phyloP scores from a whole-genome alignment of 768 basidiomycete genomes.

The Cystofilobasidium ferigula region DNA sequence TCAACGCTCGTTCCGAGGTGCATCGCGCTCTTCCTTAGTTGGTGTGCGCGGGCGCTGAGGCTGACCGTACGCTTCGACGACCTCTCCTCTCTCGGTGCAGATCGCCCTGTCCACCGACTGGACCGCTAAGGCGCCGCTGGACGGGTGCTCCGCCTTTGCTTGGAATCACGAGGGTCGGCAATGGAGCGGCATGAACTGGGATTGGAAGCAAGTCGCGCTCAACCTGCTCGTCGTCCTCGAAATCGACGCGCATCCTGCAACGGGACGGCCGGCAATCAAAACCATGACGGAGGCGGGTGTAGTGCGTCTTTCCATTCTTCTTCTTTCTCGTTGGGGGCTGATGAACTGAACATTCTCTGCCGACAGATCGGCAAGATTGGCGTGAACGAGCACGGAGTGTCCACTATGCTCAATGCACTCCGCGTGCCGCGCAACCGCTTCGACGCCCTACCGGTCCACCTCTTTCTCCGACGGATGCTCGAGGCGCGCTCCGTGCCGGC shows the following conservation, averaged over 20 bases:
- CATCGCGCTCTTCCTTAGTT: too few species aligned
- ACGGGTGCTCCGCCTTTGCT: slow-evolving; percentile 10
- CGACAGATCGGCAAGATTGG: not conserved
- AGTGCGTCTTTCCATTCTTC: not conserved
- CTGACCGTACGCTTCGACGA: too few species aligned
- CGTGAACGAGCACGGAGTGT: slow-evolving; percentile 10
- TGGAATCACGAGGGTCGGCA: not conserved
- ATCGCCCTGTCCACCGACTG: slow-evolving; percentile 1
- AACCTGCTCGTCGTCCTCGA: slow-evolving; percentile 13
- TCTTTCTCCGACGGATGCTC: slow-evolving; percentile 15
- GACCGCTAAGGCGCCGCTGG: not conserved
- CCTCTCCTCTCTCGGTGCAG: not conserved
- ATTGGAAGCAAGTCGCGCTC: not conserved
- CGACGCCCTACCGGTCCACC: slow-evolving; percentile 16
- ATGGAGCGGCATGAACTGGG: slow-evolving; percentile 17
- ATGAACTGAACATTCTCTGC: too few species aligned
- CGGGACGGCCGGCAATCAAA: slow-evolving; percentile 1
- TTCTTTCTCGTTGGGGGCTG: not conserved
- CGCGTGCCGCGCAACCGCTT: not conserved
- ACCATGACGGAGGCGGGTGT: not conserved
- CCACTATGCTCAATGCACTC: slow-evolving; percentile 9
- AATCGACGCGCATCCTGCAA: not conserved
- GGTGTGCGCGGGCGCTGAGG: too few species aligned
- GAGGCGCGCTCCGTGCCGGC: not conserved
- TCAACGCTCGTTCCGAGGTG: slow-evolving; percentile 5